Base-by-base conservation (phyloP, 169 alveolate genomes). In the Pseudocohnilembus persalinus region DNA sequence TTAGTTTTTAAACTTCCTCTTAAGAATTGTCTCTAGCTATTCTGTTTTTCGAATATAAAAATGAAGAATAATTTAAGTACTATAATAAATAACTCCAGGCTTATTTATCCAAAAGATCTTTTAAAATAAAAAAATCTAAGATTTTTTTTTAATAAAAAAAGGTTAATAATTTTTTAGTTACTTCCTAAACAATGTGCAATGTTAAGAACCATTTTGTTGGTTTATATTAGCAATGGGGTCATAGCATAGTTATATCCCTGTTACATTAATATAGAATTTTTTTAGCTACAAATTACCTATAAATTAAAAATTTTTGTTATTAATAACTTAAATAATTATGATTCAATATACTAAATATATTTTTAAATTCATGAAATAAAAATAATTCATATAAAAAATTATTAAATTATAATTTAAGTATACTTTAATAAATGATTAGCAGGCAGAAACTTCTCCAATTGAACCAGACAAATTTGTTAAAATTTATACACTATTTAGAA, bases 181-280 rank as follows among this genome's bases (percentile, higher is more conserved):
- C 84, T 79, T 79, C 84, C 84, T 35, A 79, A 79, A 20, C 84
- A 79, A 29, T 79, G 84, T 6, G 84, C 74, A 49, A 79, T 79
- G 63, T 79, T 79, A 49, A 79, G 29, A 29, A 79, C 84, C 84
- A 79, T 79, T 63, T 79, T 79, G 63, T 79, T 79, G 27, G 84
- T 79, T 31, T 79, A 64, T 25, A 79, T 79, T 0, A 34, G 29
- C n/a, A 33, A 30, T 20, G 84, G 84, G 31, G 84, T 49, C 84
- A 79, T 79, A 4, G 68, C 4, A 49, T 49, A 49, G 26, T 49
- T 4, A 49, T 49, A 20, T 11, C 26, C 20, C 20, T 49, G 20
- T 11, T 49, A 11, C 4, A 11, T 20, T 49, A 11, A 49, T 49
- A 11, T 20, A 11, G 4, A 49, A 11, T 11, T 49, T 11, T 4